Conservation (phyloP, 2,329 filamentous ascomycete species). For the Amylocarpus encephaloides region DNA sequence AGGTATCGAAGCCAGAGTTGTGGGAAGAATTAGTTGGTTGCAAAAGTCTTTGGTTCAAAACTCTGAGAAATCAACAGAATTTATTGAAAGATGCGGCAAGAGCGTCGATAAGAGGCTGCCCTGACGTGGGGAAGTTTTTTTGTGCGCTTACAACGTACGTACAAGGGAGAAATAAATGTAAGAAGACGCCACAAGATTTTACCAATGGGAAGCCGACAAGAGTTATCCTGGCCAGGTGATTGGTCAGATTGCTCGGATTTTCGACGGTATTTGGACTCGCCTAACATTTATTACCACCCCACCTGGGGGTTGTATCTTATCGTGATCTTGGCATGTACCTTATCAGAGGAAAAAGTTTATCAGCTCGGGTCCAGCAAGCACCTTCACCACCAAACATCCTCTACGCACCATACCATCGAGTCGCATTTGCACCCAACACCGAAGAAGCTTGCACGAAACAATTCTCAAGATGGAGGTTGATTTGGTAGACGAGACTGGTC, state of each 20-base stretch:
- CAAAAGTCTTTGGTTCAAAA: neutral
- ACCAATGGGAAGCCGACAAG: too few species aligned
- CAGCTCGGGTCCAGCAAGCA: neutral
- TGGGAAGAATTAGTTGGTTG: neutral
- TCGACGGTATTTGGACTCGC: too few species aligned
- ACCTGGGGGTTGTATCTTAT: too few species aligned
- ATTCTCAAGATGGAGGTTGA: constrained; percentile 17
- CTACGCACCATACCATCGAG: neutral
- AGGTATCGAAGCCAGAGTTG: constrained; percentile 65
- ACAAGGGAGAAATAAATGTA: too few species aligned
- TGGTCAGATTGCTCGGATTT: too few species aligned
- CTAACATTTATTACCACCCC: too few species aligned
- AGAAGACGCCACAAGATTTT: too few species aligned
- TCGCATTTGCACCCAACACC: neutral
- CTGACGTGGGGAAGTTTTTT: constrained; percentile 13
- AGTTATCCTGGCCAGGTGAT: too few species aligned
- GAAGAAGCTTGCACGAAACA: neutral
- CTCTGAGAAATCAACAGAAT: neutral
- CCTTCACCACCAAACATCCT: neutral
- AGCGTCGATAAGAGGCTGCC: constrained; percentile 9
- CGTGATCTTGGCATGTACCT: neutral
- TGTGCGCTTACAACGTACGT: too few species aligned
- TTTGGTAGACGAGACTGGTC: constrained; percentile 11
- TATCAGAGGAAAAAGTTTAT: constrained; percentile 1
- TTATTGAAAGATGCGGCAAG: neutral